Conservation (phyloP, 2,329 filamentous ascomycete species). For the Sclerotinia glacialis region DNA sequence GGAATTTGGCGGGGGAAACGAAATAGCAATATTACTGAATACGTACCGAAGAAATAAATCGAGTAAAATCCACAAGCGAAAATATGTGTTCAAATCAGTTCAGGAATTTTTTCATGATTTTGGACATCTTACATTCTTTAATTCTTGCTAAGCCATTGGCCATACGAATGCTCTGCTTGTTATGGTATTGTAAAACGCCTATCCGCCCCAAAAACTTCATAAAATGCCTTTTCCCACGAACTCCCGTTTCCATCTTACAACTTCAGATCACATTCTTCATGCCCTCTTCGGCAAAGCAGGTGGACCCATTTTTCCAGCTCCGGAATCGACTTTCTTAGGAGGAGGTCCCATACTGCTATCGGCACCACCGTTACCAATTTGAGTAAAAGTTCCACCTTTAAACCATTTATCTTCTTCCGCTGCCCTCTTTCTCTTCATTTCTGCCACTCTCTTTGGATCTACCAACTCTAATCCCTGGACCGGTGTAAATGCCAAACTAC, state of each 20-base stretch:
- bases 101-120: not conserved
- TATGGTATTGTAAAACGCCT: conserved; percentile 7
- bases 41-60: not conserved
- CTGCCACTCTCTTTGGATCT: conserved; percentile 85
- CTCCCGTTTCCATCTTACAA: not conserved
- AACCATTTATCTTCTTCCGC: conserved; percentile 96
- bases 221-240: not conserved
- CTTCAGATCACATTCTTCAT: not conserved
- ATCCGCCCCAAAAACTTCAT: not conserved
- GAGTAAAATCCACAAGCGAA: not conserved
- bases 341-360: conserved; percentile 74
- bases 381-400: conserved; percentile 94
- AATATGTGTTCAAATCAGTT: not conserved
- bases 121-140: conserved; percentile 4
- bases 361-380: conserved; percentile 58
- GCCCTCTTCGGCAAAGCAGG: conserved; percentile 34
- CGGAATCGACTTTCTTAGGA: conserved; percentile 72
- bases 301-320: conserved; percentile 50
- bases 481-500: conserved; percentile 87
- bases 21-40: not conserved
- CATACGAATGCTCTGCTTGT: not conserved
- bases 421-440: conserved; percentile 85
- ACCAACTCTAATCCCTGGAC: conserved; percentile 94
- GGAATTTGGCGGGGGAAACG: no score
- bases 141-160: not conserved